Evolutionary conservation across 345 rosid species (phyloP), one percentile per base, ranked within the genome.

Genomic region (Moringa oleifera): DNA sequence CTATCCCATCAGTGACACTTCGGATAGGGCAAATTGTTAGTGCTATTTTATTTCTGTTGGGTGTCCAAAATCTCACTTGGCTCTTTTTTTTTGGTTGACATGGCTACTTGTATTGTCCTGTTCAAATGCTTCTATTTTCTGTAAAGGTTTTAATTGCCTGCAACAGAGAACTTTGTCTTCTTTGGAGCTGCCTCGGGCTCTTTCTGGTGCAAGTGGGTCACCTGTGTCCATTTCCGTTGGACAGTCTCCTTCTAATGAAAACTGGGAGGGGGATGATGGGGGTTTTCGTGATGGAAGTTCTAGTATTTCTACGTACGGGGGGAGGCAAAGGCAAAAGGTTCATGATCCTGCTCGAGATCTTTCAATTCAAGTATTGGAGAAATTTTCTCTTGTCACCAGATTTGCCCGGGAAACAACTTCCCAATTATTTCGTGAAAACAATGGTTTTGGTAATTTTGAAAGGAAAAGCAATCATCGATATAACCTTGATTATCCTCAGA

Each of bases 401-500:
- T 91, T 91, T 84, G 96, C 95, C 23, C 79, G 97, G 47, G 97
- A 94, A 22, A 88, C 97, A 58, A 90, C 97, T 66, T 80, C 95
- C 23, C 99, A 88, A 67, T 73, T 91, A 25, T 89, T 94, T 68
- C 80, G 87, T 13, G 97, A 87, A 67, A 74, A 67, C 61, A 85
- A 85, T 75, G 91, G 87, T 23, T 81, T 79, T 71, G 82, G 80
- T 77, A 67, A 79, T 36, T 49, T 67, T 25, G 96, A 85, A 63
- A 89, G 80, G 82, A 87, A 71, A 82, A 71, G 56, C 58, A 63
- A 68, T 54, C 67, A 61, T 64, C 80, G 69, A 55, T 70, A 82
- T 31, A 58, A 76, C 50, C 61, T 52, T 65, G 88, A 79, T 68
- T 59, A 69, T 63, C 59, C 80, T 59, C 67, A 70, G 23, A 65